These are phyloP conservation scores for Colletotrichum cuscutae DNA, from an alignment of 2,329 filamentous ascomycete genomes.

Conservation along the genomic window DNA sequence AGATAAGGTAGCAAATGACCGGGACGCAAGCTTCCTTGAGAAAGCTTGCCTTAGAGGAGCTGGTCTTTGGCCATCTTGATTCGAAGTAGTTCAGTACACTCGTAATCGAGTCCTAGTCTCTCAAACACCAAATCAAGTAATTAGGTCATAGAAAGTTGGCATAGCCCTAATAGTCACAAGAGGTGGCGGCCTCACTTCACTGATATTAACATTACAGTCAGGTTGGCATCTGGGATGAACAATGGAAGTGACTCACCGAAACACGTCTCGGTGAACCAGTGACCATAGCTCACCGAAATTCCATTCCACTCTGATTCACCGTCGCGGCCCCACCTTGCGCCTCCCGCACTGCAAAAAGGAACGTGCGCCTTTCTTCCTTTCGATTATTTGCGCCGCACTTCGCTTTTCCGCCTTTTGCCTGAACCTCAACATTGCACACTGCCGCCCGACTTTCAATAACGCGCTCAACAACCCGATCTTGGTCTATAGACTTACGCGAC, in stretches of 20 bases:
- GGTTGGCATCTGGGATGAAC: background rate
- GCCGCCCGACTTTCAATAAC: background rate
- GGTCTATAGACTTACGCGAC: background rate
- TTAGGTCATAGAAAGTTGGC: no score
- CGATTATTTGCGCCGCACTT: background rate
- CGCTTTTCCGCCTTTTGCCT: background rate
- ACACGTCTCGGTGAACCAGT: background rate
- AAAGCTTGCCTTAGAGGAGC: no score
- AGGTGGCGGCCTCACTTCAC: no score
- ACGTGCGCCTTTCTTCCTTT: constrained; percentile 5
- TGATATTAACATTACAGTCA: no score
- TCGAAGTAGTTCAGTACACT: no score
- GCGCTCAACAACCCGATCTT: background rate
- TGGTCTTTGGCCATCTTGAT: no score
- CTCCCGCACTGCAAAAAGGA: background rate
- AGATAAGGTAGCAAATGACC: no score
- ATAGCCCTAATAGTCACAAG: background rate
- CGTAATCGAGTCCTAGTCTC: no score
- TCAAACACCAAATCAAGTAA: no score
- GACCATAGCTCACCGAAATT: background rate
- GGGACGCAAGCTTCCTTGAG: no score
- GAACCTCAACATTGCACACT: background rate
- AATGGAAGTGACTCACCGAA: background rate
- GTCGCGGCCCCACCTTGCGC: constrained; percentile 3
- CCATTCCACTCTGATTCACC: background rate